phyloP scores from a whole-genome alignment of 441 rosid species.

The Brassica balearica region DNA sequence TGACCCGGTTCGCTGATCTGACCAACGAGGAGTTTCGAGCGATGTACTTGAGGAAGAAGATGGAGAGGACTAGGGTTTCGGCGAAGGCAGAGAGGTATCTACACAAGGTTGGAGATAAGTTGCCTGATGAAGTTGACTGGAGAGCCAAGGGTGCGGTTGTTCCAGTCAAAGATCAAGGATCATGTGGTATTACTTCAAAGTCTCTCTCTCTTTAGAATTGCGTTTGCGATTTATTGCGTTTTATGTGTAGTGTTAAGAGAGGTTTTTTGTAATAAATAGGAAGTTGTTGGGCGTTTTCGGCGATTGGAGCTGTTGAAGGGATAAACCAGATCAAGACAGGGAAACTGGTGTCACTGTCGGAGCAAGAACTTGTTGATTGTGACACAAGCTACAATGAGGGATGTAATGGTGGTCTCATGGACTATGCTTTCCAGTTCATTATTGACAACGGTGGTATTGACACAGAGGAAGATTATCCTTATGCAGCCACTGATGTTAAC shows the following conservation, averaged over 20 bases:
- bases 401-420: conserved; percentile 72
- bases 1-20: conserved; percentile 6
- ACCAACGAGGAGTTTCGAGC: conserved; percentile 2
- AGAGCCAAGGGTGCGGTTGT: conserved; percentile 58
- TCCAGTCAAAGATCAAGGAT: conserved; percentile 63
- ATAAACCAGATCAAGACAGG: conserved; percentile 66
- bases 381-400: conserved; percentile 55
- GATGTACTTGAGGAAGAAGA: conserved; percentile 1
- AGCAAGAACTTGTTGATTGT: conserved; percentile 68
- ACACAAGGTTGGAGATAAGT: conserved; percentile 44
- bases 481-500: conserved; percentile 40
- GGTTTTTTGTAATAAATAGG: conserved; percentile 39
- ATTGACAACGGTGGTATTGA: conserved; percentile 57
- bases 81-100: conserved; percentile 46
- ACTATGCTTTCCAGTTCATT: conserved; percentile 58
- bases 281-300: conserved; percentile 73
- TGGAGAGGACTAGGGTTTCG: conserved; percentile 6
- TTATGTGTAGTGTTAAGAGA: neutral
- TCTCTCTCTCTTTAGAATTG: neutral
- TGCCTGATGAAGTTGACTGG: conserved; percentile 66
- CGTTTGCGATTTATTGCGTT: conserved; percentile 12
- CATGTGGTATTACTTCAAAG: conserved; percentile 51
- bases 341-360: conserved; percentile 55
- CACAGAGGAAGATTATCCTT: conserved; percentile 60
- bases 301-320: conserved; percentile 67